Evolutionary conservation across 257 asterid genomes (phyloP).

Genomic region (Cynanchum wilfordii): DNA sequence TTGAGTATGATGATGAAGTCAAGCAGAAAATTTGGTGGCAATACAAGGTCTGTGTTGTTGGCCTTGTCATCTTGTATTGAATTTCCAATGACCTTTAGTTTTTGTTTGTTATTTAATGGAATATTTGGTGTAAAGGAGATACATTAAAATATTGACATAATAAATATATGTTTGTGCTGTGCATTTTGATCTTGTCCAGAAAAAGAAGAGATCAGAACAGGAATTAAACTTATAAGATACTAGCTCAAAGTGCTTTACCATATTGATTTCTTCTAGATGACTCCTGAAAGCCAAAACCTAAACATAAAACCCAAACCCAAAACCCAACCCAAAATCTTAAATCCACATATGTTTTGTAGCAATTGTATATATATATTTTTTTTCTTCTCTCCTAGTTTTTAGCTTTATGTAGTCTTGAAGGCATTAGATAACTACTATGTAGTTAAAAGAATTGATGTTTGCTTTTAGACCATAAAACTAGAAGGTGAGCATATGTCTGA

Average conservation of each 20-base stretch:
- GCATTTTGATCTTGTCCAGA: constrained; percentile 1
- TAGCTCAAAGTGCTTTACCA: neutral
- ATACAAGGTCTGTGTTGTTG: constrained; percentile 54
- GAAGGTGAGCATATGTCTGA: neutral
- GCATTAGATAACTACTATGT: neutral
- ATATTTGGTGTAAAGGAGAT: neutral
- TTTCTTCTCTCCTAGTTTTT: neutral
- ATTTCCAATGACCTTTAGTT: neutral
- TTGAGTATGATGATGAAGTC: constrained; percentile 82
- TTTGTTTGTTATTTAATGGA: neutral
- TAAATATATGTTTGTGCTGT: neutral
- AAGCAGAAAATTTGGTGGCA: constrained; percentile 97
- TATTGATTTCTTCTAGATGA: neutral
- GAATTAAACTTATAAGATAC: neutral
- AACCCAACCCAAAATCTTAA: neutral
- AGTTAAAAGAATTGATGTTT: neutral
- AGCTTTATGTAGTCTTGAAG: neutral
- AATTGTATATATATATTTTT: neutral
- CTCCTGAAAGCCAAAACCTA: neutral
- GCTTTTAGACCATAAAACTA: neutral
- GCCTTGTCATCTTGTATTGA: neutral
- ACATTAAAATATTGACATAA: neutral
- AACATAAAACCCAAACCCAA: neutral
- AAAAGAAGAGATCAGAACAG: neutral
- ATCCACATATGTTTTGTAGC: neutral